Evolutionary conservation across 2,329 filamentous ascomycete genomes (phyloP).

Genomic region (Fusarium sp.): DNA sequence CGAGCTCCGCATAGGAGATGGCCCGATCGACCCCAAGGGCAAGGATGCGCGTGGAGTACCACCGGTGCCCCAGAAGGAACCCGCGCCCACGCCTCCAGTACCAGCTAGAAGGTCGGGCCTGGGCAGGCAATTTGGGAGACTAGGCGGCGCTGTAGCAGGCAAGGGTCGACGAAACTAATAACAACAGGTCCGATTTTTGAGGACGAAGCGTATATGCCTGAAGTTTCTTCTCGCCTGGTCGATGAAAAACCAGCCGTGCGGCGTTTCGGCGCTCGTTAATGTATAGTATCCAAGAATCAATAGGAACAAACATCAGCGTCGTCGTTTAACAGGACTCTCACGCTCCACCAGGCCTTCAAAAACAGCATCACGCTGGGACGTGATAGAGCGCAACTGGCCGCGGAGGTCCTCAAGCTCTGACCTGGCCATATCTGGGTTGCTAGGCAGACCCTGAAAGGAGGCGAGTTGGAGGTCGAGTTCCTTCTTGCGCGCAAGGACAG

Average conservation of each 20-base stretch:
- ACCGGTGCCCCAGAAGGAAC: constrained; percentile 66
- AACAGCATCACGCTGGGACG: constrained; percentile 76
- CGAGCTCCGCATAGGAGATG: constrained; percentile 61
- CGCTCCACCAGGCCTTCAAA: constrained; percentile 82
- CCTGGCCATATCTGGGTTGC: constrained; percentile 78
- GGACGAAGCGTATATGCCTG: constrained; percentile 24
- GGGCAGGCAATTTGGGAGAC: constrained; percentile 77
- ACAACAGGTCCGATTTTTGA: constrained; percentile 15
- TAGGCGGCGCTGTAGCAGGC: constrained; percentile 80
- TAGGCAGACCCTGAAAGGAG: constrained; percentile 80
- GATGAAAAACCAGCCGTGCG: constrained; percentile 6
- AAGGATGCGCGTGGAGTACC: constrained; percentile 60
- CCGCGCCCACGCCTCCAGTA: constrained; percentile 58
- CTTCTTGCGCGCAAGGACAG: constrained; percentile 71
- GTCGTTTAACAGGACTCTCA: constrained; percentile 67
- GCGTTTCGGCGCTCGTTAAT: constrained; percentile 28
- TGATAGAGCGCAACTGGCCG: constrained; percentile 73
- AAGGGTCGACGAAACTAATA: constrained; percentile 68
- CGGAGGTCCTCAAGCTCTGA: constrained; percentile 79
- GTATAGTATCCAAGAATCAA: constrained; percentile 38
- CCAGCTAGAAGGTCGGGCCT: constrained; percentile 74
- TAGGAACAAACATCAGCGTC: constrained; percentile 46
- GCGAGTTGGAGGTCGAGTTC: constrained; percentile 74
- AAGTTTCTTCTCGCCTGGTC: constrained; percentile 9
- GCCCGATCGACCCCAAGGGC: constrained; percentile 56